Base-by-base conservation (phyloP, 352 stramenopile genomes). In the Elongisporangium undulatum region DNA sequence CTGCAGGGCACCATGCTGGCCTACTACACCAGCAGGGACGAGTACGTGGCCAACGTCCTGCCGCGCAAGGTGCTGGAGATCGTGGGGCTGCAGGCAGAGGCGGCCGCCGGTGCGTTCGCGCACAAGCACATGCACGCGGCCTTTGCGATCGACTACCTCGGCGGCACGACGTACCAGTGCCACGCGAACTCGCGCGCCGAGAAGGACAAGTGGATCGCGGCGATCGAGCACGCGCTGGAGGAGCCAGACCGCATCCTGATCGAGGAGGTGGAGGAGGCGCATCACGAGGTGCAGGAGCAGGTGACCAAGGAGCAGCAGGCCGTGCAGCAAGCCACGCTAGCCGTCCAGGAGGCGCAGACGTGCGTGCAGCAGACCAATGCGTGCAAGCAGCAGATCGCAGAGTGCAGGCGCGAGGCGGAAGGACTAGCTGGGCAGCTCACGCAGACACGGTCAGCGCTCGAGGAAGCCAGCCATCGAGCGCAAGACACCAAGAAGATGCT, bases 1-100 rank as follows among this genome's bases (percentile, higher is more conserved):
- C 75, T 90, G 3, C 88, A 93, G 58, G 82, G 82, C 56, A 90
- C 79, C 0, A 91, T 93, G 84, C 71, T 93, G 23, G 65, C 76
- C 8, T 82, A 78, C 48, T 91, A 90, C 64, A 62, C 65, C 4
- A 77, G 57, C 19, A 62, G 80, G 24, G 70, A 90, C 49, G 84
- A 92, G 29, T 73, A 66, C 34, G 56, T 73, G 52, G 72, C 75
- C 0, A 63, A 69, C 3, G 61, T 70, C 0, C 69, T 70, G 3
- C 84, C 84, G 0, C 75, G 80, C 20, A 77, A 80, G 17, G 82
- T 93, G 13, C 54, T 89, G 4, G 84, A 91, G 49, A 64, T 92
- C n/a, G 55, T 75, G 1, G 68, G 81, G 4, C 64, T 89, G 15
- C 21, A 65, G 52, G 61, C 72, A 17, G 68, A 51, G 55, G 38